Evolutionary conservation across 192 early-diverging fungal species (phyloP).

Genomic region (Backusella tuberculispora): DNA sequence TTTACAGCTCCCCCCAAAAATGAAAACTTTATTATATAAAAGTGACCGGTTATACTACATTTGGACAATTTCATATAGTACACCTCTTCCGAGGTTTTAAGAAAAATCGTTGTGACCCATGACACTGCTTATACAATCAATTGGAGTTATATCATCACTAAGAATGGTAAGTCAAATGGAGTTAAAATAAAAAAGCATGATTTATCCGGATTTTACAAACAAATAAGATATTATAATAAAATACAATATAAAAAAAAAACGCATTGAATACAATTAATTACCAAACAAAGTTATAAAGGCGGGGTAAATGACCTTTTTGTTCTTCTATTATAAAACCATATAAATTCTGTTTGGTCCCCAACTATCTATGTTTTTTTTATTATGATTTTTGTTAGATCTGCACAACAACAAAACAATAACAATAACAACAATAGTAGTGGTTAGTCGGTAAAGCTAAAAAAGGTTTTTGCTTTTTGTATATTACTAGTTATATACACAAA

Average conservation of each 20-base stretch:
- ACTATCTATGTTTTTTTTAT: neutral
- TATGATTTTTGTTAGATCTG: constrained; percentile 9
- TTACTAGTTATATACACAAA: neutral
- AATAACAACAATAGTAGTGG: neutral
- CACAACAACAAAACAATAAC: neutral
- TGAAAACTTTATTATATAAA: neutral
- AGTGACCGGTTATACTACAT: neutral
- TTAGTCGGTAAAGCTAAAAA: constrained; percentile 1
- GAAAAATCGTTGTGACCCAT: neutral
- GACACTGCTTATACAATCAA: constrained; percentile 4
- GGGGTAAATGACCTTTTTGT: constrained; percentile 3
- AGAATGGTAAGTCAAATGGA: constrained; percentile 8
- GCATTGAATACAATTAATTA: constrained; percentile 4
- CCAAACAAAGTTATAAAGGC: constrained; percentile 4
- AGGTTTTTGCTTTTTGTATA: neutral
- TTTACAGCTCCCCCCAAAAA: neutral
- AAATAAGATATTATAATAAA: neutral
- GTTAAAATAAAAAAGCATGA: constrained; percentile 8
- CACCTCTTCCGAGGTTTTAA: neutral
- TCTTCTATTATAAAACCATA: constrained; percentile 5
- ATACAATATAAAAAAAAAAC: constrained; percentile 7
- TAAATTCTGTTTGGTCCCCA: constrained; percentile 11
- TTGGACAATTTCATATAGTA: neutral
- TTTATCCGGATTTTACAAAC: neutral
- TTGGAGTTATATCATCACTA: constrained; percentile 9